These are phyloP conservation scores for Hibiscus mutabilis DNA, from an alignment of 345 rosid genomes.

Conservation along the genomic window DNA sequence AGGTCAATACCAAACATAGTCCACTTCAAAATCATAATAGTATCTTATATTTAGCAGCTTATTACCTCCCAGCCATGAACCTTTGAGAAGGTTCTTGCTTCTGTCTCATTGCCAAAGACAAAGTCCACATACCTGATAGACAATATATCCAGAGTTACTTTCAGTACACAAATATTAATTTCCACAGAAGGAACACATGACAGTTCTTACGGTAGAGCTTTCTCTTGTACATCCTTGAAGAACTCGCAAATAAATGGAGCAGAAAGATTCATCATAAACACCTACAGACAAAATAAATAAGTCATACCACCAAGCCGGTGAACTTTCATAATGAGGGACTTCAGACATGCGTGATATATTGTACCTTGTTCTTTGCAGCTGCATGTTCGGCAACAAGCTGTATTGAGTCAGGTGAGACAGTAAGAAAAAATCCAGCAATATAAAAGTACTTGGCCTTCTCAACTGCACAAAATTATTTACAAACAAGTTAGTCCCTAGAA, in stretches of 20 bases:
- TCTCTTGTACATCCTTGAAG: slow-evolving; percentile 81
- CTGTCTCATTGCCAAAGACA: slow-evolving; percentile 92
- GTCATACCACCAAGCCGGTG: slow-evolving; percentile 2
- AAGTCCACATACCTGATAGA: slow-evolving; percentile 72
- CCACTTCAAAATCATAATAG: neutral
- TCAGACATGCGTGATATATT: neutral
- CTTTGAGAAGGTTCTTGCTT: slow-evolving; percentile 82
- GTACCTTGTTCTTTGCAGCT: slow-evolving; percentile 85
- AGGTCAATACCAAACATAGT: neutral
- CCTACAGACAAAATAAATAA: slow-evolving; percentile 31
- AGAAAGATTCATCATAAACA: slow-evolving; percentile 86
- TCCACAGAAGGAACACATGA: neutral
- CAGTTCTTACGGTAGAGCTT: slow-evolving; percentile 65
- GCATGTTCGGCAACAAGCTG: slow-evolving; percentile 88
- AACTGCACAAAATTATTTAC: slow-evolving; percentile 36
- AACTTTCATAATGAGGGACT: neutral
- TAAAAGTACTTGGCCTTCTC: slow-evolving; percentile 84
- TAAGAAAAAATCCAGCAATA: slow-evolving; percentile 95
- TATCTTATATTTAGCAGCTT: neutral
- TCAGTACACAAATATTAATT: neutral
- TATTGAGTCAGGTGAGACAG: slow-evolving; percentile 90
- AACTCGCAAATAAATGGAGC: slow-evolving; percentile 98
- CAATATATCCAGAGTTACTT: neutral
- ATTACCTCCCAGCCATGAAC: slow-evolving; percentile 97
- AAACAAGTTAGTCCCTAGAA: neutral